A percentile compares a stretch with the other conserved stretches of the same genome.
Evolutionary conservation across 2,329 filamentous ascomycete species (phyloP).

Genomic region (Eutypella sp.): DNA sequence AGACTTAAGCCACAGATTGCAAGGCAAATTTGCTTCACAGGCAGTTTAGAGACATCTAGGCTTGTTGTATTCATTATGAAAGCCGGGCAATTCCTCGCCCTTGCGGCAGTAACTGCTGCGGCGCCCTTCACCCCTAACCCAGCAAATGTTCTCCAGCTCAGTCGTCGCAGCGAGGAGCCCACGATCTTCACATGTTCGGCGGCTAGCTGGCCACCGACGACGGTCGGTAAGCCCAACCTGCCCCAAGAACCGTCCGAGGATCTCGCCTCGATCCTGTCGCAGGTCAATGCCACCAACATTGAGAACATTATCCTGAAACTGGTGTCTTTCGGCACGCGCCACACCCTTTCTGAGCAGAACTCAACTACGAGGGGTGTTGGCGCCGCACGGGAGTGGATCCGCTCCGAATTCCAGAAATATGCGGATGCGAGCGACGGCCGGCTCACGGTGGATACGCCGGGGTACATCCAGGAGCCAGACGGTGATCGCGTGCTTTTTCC

Average conservation of each 20-base stretch:
- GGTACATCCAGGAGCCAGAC: conserved; percentile 44
- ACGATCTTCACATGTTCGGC: conserved; percentile 19
- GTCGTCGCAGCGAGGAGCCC: conserved; percentile 1
- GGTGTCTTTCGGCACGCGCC: conserved; percentile 51
- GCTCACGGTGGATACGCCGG: conserved; percentile 44
- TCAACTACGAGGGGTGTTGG: conserved; percentile 48
- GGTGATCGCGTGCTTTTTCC: conserved; percentile 43
- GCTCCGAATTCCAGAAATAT: conserved; percentile 42
- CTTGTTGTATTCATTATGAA: no score
- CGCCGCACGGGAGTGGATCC: conserved; percentile 53
- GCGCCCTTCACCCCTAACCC: conserved; percentile 16
- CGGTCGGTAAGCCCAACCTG: conserved; percentile 19
- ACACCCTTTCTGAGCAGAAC: conserved; percentile 50
- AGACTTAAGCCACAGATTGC: background rate
- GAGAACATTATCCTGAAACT: conserved; percentile 47
- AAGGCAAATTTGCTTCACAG: background rate
- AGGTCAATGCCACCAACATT: conserved; percentile 37
- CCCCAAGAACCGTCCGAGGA: conserved; percentile 22
- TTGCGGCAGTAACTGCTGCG: conserved; percentile 3
- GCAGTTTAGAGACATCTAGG: no score
- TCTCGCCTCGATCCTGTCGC: conserved; percentile 23
- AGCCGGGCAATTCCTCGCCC: background rate
- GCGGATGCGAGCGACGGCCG: conserved; percentile 43
- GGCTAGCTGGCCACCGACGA: conserved; percentile 25
- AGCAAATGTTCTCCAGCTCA: conserved; percentile 8